Evolutionary conservation across 1,284 basidiomycete species (phyloP), one percentile per base, ranked within the genome.

Genomic region (Marasmius fiardii): DNA sequence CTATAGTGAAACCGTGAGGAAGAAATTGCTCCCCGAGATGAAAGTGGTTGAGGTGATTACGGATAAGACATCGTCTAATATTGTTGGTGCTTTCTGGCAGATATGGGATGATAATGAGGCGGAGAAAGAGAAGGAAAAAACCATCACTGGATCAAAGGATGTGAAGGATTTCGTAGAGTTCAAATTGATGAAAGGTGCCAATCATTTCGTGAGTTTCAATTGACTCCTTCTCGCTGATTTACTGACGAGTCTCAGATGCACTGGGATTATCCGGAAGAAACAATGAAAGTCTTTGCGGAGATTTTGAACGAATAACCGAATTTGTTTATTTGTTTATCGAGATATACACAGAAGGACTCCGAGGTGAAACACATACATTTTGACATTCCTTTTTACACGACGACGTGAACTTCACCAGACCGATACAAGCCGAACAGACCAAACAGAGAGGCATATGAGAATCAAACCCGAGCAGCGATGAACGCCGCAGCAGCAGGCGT

Each of bases 121-220:
- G 26, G 47, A 49, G 47, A 49, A 31, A 26, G 31, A 20, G 47
- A 31, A 49, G 47, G 18, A 11, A 16, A 2, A 2, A 20, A 33
- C 4, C 1, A 49, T 26, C 5, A 33, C 24, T n/a, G 31, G n/a
- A 10, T 44, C 43, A 5, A 44, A 44, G 47, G 26, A 26, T 14
- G 24, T 11, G n/a, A 49, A 33, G 47, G 26, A 26, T 14, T 49
- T 49, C 33, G 47, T 49, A 16, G 47, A 49, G 26, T 49, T 52
- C 6, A 48, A 53, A 28, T 12, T 50, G 4, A 45, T 43, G 20
- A 43, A 52, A 18, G 53, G 53, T 8, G 49, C 45, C 7, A 55
- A 55, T 52, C 57, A 58, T 31, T 58, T 55, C 14, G 57, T 58
- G 43, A 18, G 57, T 58, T 43, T 14, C 10, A 10, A 18, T 16